phyloP scores from a whole-genome alignment of 2,329 filamentous ascomycete genomes.

The Alternaria arborescens region DNA sequence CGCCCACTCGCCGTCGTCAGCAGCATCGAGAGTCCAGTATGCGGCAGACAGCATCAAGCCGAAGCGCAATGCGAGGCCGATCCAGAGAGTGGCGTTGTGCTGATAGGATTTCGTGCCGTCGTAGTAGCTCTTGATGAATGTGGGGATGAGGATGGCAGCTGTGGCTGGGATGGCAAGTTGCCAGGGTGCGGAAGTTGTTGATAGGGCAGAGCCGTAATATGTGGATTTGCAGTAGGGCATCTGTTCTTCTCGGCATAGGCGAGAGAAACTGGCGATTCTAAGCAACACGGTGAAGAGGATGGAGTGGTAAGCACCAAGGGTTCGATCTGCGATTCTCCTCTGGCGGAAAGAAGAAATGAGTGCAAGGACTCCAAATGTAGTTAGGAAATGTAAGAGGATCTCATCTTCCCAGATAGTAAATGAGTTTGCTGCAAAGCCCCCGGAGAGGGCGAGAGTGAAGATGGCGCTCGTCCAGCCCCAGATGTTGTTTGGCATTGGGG shows the following conservation, averaged over 20 bases:
- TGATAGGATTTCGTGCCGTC: conserved; percentile 85
- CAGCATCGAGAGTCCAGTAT: conserved; percentile 91
- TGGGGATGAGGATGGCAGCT: conserved; percentile 75
- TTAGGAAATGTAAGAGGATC: conserved; percentile 89
- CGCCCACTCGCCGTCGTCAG: conserved; percentile 86
- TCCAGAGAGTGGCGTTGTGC: conserved; percentile 84
- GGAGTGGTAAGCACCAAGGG: conserved; percentile 84
- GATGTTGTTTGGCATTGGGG: conserved; percentile 73
- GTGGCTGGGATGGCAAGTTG: conserved; percentile 82
- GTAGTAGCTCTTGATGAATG: conserved; percentile 81
- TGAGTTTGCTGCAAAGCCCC: conserved; percentile 95
- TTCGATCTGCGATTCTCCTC: conserved; percentile 70
- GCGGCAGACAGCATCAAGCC: conserved; percentile 78
- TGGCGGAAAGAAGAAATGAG: conserved; percentile 79
- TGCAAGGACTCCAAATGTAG: conserved; percentile 82
- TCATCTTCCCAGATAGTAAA: conserved; percentile 99
- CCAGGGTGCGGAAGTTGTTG: conserved; percentile 92
- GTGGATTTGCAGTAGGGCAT: conserved; percentile 97
- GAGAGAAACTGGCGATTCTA: conserved; percentile 83
- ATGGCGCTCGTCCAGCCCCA: conserved; percentile 90
- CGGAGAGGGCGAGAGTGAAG: conserved; percentile 86
- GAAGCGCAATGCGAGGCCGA: conserved; percentile 78
- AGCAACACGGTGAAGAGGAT: conserved; percentile 81
- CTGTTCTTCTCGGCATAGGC: conserved; percentile 95
- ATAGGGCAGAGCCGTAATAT: conserved; percentile 90